phyloP scores from a whole-genome alignment of 2,329 filamentous ascomycete species.

The Cercospora berteroae region DNA sequence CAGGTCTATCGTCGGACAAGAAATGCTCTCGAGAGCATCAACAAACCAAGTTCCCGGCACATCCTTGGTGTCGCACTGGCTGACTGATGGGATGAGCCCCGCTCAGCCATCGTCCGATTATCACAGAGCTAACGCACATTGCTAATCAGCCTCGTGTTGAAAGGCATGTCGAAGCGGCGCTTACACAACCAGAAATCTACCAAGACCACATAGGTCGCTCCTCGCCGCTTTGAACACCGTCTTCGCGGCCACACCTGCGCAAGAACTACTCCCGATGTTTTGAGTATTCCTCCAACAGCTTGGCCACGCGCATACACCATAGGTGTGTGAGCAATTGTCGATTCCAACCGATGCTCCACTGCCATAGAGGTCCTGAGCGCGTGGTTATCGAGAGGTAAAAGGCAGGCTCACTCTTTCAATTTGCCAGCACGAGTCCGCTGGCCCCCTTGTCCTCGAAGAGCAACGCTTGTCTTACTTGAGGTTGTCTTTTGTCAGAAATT shows the following conservation, averaged over 20 bases:
- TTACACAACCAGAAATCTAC: not conserved
- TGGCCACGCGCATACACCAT: not conserved
- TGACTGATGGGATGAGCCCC: not conserved
- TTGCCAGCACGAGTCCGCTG: not conserved
- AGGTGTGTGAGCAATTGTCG: not conserved
- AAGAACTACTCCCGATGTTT: not conserved
- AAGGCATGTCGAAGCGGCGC: not conserved
- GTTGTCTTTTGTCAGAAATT: not conserved
- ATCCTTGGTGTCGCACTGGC: not conserved
- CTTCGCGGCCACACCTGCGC: not conserved
- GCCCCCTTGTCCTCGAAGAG: not conserved
- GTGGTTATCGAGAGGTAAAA: not conserved
- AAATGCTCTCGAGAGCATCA: not conserved
- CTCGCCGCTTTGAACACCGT: not conserved
- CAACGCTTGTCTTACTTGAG: not conserved
- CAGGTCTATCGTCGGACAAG: not conserved
- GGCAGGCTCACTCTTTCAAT: not conserved
- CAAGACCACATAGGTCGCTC: not conserved
- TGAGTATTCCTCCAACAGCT: not conserved
- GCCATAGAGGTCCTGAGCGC: not conserved
- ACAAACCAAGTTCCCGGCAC: not conserved
- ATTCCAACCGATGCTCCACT: not conserved
- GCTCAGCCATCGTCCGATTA: not conserved
- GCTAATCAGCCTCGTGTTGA: not conserved
- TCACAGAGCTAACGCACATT: not conserved